Percentiles rank a stretch among this genome's conserved stretches.
phyloP scores from a whole-genome alignment of 768 basidiomycete species.

The Kwoniella bestiolae region DNA sequence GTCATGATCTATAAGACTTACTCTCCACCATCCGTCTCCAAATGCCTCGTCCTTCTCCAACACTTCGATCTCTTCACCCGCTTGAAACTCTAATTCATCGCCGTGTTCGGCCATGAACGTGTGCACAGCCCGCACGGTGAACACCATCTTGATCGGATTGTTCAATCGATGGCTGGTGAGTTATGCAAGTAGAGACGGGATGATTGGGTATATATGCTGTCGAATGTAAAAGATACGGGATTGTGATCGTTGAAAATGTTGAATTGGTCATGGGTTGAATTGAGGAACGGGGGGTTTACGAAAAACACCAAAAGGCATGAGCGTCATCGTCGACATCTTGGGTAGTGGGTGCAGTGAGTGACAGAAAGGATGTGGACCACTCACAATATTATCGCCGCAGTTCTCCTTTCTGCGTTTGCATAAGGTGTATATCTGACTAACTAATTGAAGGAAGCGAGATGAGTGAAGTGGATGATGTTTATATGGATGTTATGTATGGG shows the following conservation, averaged over 20 bases:
- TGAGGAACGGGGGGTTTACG: not conserved
- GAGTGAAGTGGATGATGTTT: not conserved
- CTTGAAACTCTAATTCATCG: slow-evolving; percentile 84
- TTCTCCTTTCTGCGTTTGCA: not conserved
- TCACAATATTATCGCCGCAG: too few relatives aligned
- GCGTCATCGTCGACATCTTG: slow-evolving; percentile 1
- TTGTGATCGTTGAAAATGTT: not conserved
- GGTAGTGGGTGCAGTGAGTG: not conserved
- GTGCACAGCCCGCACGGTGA: slow-evolving; percentile 45
- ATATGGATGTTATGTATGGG: not conserved
- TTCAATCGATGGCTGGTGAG: not conserved
- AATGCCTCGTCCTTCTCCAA: slow-evolving; percentile 91
- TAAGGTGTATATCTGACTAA: not conserved
- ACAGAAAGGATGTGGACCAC: not conserved
- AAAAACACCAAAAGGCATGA: not conserved
- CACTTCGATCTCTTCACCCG: slow-evolving; percentile 85
- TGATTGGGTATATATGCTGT: not conserved
- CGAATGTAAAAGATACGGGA: not conserved
- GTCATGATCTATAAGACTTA: slow-evolving; percentile 53
- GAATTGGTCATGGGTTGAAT: slow-evolving; percentile 5
- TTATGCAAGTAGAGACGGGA: not conserved
- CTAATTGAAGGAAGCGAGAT: not conserved
- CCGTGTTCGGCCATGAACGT: slow-evolving; percentile 85
- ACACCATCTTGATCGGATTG: slow-evolving; percentile 19
- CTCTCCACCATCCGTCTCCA: slow-evolving; percentile 96